phyloP scores from a whole-genome alignment of 495 filamentous ascomycete species.

The Penicillium angulare region DNA sequence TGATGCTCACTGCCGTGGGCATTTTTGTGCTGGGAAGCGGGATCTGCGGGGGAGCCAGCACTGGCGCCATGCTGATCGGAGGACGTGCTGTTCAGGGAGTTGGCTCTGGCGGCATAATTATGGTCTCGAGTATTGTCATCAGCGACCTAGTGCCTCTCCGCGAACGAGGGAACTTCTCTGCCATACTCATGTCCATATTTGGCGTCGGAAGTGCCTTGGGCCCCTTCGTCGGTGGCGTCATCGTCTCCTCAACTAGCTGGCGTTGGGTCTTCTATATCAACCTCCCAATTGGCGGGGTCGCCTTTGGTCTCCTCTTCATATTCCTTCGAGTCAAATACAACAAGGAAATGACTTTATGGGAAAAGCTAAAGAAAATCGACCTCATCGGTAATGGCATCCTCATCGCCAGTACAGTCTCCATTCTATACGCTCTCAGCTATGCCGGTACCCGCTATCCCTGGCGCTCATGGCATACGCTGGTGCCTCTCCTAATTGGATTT shows the following conservation, averaged over 20 bases:
- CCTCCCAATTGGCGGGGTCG: constrained; percentile 42
- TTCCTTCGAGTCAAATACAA: constrained; percentile 27
- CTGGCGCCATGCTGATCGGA: constrained; percentile 16
- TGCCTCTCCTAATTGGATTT: constrained; percentile 25
- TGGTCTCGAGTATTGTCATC: constrained; percentile 33
- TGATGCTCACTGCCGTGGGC: constrained; percentile 33
- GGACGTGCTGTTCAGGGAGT: constrained; percentile 38
- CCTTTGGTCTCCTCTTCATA: constrained; percentile 15
- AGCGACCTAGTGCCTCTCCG: constrained; percentile 32
- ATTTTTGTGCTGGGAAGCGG: constrained; percentile 41
- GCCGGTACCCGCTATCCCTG: constrained; percentile 52
- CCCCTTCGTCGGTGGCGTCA: constrained; percentile 27
- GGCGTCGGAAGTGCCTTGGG: constrained; percentile 25
- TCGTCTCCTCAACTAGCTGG: constrained; percentile 25
- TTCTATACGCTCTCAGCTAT: constrained; percentile 52
- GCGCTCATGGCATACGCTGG: constrained; percentile 44
- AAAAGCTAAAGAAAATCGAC: constrained; percentile 43
- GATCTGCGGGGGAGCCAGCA: constrained; percentile 27
- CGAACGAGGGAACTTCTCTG: constrained; percentile 19
- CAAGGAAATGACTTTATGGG: neutral
- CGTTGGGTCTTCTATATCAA: constrained; percentile 37
- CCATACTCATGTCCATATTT: neutral
- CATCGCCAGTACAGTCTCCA: constrained; percentile 35
- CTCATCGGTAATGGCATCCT: constrained; percentile 51
- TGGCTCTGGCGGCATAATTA: constrained; percentile 31